These are phyloP conservation scores for Gentiana macrophylla DNA, from an alignment of 257 asterid species.

Conservation along the genomic window DNA sequence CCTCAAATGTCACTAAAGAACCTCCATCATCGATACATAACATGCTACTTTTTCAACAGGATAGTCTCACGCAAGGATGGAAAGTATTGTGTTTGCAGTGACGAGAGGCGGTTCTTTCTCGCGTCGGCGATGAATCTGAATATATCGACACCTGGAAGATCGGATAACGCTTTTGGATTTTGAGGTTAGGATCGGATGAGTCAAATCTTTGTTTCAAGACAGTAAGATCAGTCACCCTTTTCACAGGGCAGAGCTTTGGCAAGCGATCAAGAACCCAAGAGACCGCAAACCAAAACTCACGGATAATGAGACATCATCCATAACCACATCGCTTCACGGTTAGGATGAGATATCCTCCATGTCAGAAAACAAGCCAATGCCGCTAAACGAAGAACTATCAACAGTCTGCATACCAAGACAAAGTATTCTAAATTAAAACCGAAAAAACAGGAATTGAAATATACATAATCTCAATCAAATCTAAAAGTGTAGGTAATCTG, in stretches of 20 bases:
- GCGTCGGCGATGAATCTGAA: constrained; percentile 90
- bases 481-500: background rate
- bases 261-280: constrained; percentile 93
- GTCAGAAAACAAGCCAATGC: constrained; percentile 69
- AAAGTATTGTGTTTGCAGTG: constrained; percentile 82
- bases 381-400: constrained; percentile 63
- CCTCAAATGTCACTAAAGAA: constrained; percentile 76
- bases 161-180: constrained; percentile 74
- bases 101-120: constrained; percentile 78
- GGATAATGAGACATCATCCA: constrained; percentile 85
- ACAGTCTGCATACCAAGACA: constrained; percentile 39
- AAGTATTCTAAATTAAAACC: too few species aligned
- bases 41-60: constrained; percentile 82
- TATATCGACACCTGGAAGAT: constrained; percentile 78
- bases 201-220: constrained; percentile 71
- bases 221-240: constrained; percentile 59
- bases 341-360: constrained; percentile 80
- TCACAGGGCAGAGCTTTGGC: constrained; percentile 86
- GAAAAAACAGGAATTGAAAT: too few species aligned
- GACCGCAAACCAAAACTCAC: constrained; percentile 89
- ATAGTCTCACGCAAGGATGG: constrained; percentile 85
- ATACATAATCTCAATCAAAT: background rate
- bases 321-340: constrained; percentile 79
- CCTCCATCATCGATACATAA: constrained; percentile 91
- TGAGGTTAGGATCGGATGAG: constrained; percentile 53